Conservation (phyloP, 2,329 filamentous ascomycete species). For the Zarea fungicola region DNA sequence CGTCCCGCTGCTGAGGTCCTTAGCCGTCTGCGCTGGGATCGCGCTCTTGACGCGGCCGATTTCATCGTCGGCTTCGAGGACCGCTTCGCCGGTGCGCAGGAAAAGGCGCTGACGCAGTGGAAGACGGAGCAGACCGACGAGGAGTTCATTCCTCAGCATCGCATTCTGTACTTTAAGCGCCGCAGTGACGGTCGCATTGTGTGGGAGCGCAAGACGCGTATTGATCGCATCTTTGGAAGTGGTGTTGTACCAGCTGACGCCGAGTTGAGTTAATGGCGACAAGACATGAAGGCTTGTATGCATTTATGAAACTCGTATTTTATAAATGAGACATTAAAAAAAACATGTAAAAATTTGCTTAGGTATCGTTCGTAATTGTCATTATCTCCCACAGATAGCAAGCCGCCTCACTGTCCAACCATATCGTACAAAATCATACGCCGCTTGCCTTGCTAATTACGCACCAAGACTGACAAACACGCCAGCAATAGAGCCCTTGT, state of each 20-base stretch:
- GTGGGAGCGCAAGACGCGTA: constrained; percentile 51
- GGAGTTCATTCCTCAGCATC: constrained; percentile 62
- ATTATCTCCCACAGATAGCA: not conserved
- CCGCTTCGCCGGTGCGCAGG: constrained; percentile 49
- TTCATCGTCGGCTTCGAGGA: constrained; percentile 59
- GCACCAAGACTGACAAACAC: constrained; percentile 49
- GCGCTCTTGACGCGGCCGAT: constrained; percentile 44
- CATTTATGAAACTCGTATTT: not conserved
- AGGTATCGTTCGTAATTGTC: not conserved
- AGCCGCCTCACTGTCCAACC: not conserved
- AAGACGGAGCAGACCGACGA: constrained; percentile 58
- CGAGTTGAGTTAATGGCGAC: not conserved
- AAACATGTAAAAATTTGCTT: not conserved
- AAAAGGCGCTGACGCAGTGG: constrained; percentile 51
- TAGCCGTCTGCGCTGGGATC: constrained; percentile 56
- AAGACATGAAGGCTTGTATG: not conserved
- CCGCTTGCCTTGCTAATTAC: constrained; percentile 16
- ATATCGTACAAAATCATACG: constrained; percentile 3
- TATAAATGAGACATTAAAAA: not conserved
- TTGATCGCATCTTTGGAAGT: constrained; percentile 53
- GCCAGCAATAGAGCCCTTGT: constrained; percentile 73
- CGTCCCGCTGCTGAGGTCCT: constrained; percentile 54
- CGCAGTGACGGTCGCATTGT: constrained; percentile 45
- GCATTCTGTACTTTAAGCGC: constrained; percentile 56
- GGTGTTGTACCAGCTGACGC: constrained; percentile 27